phyloP scores from a whole-genome alignment of 2,329 filamentous ascomycete genomes.

The Xylaria sp. region DNA sequence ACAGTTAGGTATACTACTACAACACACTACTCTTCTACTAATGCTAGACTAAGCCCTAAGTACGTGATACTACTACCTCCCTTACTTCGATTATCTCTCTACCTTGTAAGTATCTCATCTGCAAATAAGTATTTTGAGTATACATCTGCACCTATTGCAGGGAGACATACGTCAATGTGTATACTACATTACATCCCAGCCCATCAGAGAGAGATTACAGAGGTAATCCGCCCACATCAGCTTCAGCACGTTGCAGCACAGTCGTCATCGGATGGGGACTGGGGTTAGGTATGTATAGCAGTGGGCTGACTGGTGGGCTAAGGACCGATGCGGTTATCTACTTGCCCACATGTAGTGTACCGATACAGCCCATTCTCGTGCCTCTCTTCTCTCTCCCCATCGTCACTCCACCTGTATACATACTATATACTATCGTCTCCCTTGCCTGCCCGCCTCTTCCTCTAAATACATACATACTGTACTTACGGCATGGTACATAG shows the following conservation, averaged over 20 bases:
- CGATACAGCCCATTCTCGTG: slow-evolving; percentile 1
- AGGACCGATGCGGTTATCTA: slow-evolving; percentile 11
- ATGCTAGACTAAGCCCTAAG: not conserved
- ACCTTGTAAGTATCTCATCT: too few relatives aligned
- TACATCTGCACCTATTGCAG: not conserved
- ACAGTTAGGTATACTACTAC: not conserved
- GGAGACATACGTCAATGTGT: not conserved
- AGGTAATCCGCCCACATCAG: slow-evolving; percentile 13
- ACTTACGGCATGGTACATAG: not conserved
- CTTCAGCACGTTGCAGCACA: not conserved
- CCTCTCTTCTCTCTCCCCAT: not conserved
- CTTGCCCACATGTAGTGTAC: not conserved
- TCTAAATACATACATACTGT: not conserved
- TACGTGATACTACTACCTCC: not conserved
- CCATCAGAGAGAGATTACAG: not conserved
- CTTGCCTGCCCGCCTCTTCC: not conserved
- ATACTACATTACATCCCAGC: slow-evolving; percentile 3
- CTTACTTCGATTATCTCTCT: not conserved
- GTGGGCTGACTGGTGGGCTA: not conserved
- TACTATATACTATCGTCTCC: not conserved
- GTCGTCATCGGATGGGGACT: not conserved
- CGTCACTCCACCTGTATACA: not conserved
- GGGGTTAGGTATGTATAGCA: not conserved
- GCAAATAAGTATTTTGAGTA: not conserved
- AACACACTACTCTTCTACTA: not conserved